These are phyloP conservation scores for Komagataella phaffii DNA, from an alignment of 805 yeast species.

Conservation along the genomic window DNA sequence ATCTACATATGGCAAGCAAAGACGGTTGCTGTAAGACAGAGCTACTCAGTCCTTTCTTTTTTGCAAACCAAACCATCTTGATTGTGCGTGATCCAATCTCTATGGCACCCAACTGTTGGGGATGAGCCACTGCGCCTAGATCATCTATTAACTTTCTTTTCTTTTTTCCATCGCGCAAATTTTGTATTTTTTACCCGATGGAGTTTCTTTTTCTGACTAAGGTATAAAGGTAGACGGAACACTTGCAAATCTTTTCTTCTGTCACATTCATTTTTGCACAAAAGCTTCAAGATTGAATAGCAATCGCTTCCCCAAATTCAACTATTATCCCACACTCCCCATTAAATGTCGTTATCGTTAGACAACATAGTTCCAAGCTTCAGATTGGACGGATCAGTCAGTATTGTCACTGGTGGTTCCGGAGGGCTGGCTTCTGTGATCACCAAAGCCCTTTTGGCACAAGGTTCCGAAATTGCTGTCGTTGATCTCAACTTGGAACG, in stretches of 20 bases:
- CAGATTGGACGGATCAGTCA: slow-evolving; percentile 58
- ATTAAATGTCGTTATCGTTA: background rate
- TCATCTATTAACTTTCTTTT: background rate
- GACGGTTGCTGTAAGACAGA: no score
- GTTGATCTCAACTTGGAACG: slow-evolving; percentile 54
- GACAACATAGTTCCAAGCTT: slow-evolving; percentile 37
- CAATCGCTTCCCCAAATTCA: background rate
- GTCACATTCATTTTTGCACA: no score
- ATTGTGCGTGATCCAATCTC: background rate
- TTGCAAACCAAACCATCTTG: background rate
- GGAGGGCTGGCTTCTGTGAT: slow-evolving; percentile 63
- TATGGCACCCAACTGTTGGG: background rate
- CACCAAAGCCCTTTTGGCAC: slow-evolving; percentile 54
- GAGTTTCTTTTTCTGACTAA: background rate
- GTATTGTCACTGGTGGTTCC: slow-evolving; percentile 70
- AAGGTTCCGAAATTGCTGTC: slow-evolving; percentile 67
- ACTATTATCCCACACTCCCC: background rate
- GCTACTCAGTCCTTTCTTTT: no score
- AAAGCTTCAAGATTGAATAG: background rate
- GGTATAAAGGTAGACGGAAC: background rate
- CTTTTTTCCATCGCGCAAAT: background rate
- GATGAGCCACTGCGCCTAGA: background rate
- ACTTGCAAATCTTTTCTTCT: background rate
- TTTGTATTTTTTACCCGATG: background rate
- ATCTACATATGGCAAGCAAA: background rate